These are phyloP conservation scores for Schizophyllum amplum DNA, from an alignment of 1,284 basidiomycete species.

Conservation along the genomic window DNA sequence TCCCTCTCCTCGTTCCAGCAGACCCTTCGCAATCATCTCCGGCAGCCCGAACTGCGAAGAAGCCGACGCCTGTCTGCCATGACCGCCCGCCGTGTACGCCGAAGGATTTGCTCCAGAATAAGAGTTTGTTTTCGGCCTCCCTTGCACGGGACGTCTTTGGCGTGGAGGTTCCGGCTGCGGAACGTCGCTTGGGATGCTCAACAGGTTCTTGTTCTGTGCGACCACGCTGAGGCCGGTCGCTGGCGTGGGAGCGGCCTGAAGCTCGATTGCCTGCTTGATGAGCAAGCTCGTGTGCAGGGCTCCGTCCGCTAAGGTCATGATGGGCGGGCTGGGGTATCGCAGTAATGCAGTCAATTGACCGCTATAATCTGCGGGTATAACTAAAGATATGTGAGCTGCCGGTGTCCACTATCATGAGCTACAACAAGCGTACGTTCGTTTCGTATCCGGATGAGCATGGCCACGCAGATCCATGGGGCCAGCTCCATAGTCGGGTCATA, in stretches of 20 bases:
- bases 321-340: constrained; percentile 64
- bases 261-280: constrained; percentile 70
- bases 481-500: constrained; percentile 68
- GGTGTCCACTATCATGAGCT: not conserved
- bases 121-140: constrained; percentile 12
- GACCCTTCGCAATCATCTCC: constrained; percentile 62
- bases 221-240: constrained; percentile 68
- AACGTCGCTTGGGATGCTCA: constrained; percentile 64
- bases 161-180: constrained; percentile 40
- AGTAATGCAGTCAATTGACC: constrained; percentile 75
- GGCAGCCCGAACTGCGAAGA: constrained; percentile 46
- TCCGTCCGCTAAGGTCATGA: constrained; percentile 17
- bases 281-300: constrained; percentile 61
- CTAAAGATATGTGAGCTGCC: constrained; percentile 31
- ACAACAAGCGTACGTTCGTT: constrained; percentile 57
- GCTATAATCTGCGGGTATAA: constrained; percentile 81
- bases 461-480: constrained; percentile 79
- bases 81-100: constrained; percentile 11
- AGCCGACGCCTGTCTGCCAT: constrained; percentile 34
- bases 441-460: constrained; percentile 88
- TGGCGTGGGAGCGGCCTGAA: constrained; percentile 69
- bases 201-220: constrained; percentile 71
- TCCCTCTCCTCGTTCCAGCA: constrained; percentile 70
- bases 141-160: constrained; percentile 26
- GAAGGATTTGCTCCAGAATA: not conserved